Evolutionary conservation across 768 basidiomycete genomes (phyloP).

Genomic region (Pleurotus giganteus): DNA sequence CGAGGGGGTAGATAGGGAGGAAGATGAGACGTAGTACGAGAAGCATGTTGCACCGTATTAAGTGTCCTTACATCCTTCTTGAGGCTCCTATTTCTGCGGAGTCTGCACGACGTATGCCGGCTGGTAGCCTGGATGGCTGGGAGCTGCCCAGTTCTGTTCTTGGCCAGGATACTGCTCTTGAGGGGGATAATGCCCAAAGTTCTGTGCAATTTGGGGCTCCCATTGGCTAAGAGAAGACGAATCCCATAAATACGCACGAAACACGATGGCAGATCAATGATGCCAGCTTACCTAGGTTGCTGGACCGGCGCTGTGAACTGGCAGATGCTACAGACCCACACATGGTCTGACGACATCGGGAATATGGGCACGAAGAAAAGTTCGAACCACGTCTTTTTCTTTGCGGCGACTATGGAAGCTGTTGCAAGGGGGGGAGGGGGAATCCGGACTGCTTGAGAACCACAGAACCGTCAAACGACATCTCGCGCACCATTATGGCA

Average conservation of each 20-base stretch:
- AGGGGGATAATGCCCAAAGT: conserved; percentile 14
- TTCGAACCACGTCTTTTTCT: conserved; percentile 72
- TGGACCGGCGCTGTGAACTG: conserved; percentile 55
- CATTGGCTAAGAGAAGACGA: not conserved
- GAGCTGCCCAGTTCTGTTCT: conserved; percentile 25
- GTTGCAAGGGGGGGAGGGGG: not conserved
- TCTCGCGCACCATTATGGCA: conserved; percentile 64
- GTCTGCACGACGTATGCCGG: conserved; percentile 34
- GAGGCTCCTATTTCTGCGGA: conserved; percentile 15
- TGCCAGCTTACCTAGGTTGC: conserved; percentile 40
- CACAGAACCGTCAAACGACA: not conserved
- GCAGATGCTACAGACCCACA: conserved; percentile 75
- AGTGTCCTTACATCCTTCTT: not conserved
- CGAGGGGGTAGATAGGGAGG: not conserved
- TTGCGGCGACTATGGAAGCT: conserved; percentile 64
- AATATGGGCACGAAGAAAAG: conserved; percentile 72
- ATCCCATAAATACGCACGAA: not conserved
- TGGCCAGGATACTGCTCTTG: no score
- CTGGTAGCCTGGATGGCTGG: conserved; percentile 38
- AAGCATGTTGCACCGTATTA: not conserved
- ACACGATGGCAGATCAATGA: not conserved
- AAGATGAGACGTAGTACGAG: not conserved
- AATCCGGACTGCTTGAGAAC: not conserved
- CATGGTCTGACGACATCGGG: conserved; percentile 56
- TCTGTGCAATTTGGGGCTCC: conserved; percentile 2